Evolutionary conservation across 169 alveolate species (phyloP), one percentile per base, ranked within the genome.

Genomic region (Plasmodium blacklocki): DNA sequence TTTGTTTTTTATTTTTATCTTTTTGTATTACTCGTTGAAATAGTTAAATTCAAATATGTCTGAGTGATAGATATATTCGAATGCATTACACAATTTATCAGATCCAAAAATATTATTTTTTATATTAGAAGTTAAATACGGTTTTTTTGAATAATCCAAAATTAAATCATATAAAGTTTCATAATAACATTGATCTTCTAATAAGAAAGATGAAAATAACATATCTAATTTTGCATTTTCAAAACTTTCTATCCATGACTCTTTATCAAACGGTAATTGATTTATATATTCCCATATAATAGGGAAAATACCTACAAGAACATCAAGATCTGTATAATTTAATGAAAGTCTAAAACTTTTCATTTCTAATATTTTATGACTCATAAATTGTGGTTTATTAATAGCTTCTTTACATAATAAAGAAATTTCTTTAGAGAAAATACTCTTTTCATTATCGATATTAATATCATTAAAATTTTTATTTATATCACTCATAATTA

Each of bases 341-440:
- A 68, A 63, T n/a, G 91, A 83, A 9, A 83, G 91, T 56, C 91
- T 68, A 73, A 83, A 83, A 68, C 85, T 83, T 68, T 83, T 83
- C 91, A 83, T 83, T 68, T 83, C 91, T 63, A 83, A 58, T 11
- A 83, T 83, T 83, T 83, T 83, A 63, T 83, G 80, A 67, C 83
- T 83, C 91, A 83, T 83, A 67, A 52, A 62, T 58, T 83, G 91
- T 14, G 91, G 91, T 67, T 83, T 83, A 9, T 83, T 83, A 68
- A 83, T 15, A 54, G 91, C 91, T 83, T 83, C 85, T 68, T 83
- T 83, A 26, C 91, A 83, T 29, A 83, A 50, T 68, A 83, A 54
- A 21, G 62, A 47, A 56, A 83, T 83, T 83, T 83, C 91, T 23
- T 83, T 83, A 18, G 15, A n/a, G 70, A 83, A 83, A 29, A 73